A percentile compares a stretch with the other conserved stretches of the same genome.
These are phyloP conservation scores for Stellera chamaejasme DNA, from an alignment of 345 rosid species.

Conservation along the genomic window DNA sequence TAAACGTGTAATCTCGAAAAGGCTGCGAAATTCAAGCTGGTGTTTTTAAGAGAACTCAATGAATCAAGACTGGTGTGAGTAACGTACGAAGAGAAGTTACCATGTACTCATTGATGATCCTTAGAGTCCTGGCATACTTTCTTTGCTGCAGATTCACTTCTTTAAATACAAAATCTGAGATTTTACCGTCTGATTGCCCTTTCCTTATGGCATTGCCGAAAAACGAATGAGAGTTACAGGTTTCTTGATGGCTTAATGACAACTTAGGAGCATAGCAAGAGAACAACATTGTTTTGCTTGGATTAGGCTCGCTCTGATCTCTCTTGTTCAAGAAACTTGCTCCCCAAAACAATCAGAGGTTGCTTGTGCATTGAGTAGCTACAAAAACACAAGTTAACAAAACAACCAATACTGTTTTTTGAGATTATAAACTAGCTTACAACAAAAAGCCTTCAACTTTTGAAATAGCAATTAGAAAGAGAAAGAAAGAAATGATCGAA, in stretches of 20 bases:
- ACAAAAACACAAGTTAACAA: slow-evolving; percentile 4
- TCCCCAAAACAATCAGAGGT: slow-evolving; percentile 7
- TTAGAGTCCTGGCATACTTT: slow-evolving; percentile 15
- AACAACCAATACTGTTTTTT: not conserved
- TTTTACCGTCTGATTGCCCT: slow-evolving; percentile 11
- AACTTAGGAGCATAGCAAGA: slow-evolving; percentile 14
- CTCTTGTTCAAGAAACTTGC: slow-evolving; percentile 6
- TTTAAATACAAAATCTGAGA: slow-evolving; percentile 20
- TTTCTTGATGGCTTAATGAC: slow-evolving; percentile 18
- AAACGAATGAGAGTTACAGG: slow-evolving; percentile 26
- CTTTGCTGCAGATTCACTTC: slow-evolving; percentile 14
- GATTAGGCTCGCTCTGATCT: not conserved
- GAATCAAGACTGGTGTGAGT: not conserved
- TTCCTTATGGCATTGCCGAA: slow-evolving; percentile 18
- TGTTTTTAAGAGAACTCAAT: not conserved
- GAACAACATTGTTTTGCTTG: slow-evolving; percentile 17
- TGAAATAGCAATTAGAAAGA: not conserved
- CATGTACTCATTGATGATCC: slow-evolving; percentile 32
- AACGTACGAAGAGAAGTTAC: slow-evolving; percentile 16
- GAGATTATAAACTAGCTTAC: slow-evolving; percentile 1
- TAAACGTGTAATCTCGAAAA: slow-evolving; percentile 25
- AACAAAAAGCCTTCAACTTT: not conserved
- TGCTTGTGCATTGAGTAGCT: slow-evolving; percentile 7
- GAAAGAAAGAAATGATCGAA: not conserved
- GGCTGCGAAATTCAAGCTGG: slow-evolving; percentile 24